Base-by-base conservation (phyloP, 306 rosid genomes). In the Corylus heterophylla region DNA sequence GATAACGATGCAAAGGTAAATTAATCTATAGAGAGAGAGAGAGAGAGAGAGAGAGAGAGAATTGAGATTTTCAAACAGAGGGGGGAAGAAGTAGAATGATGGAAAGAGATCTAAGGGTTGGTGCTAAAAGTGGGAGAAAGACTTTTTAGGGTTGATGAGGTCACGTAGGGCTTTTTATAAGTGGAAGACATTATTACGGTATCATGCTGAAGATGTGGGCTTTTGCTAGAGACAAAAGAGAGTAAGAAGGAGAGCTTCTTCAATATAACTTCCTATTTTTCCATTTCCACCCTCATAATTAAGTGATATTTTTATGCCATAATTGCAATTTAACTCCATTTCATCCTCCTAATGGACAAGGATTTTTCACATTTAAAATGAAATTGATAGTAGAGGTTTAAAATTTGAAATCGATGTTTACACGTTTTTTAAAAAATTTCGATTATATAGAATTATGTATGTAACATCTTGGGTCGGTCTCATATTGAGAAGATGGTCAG, bases 141-240 rank as follows among this genome's bases (percentile, higher is more conserved):
- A 16, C 63, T 48, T 55, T 74, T 55, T 74, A 70, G 56, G 86
- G 84, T 75, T 82, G 81, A 84, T 75, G 85, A 83, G 83, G 83
- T 87, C 91, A 80, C 83, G 86, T 56, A 39, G 78, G 63, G 68
- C 78, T 79, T 68, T 80, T 85, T 80, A 72, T n/a, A 61, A 68
- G 89, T 81, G 89, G 87, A 82, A 69, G 78, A 68, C 80, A 80
- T 89, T 81, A 89, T 83, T 78, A 83, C 73, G 77, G 74, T 87
- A 83, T 86, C 85, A 85, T 84, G 90, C 83, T 83, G 83, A 77
- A 72, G 77, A 76, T 49, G 48, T 73, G 45, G 45, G 50, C 1
- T 59, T 62, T 44, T 67, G 71, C 51, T 67, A 67, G 29, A 67
- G 71, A 67, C 71, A 67, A 67, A 67, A 39, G 44, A 63, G 5